A percentile compares a stretch with the other conserved stretches of the same genome.
Conservation (phyloP, 768 basidiomycete species). For the button mushroom (Agaricus bisporus) region DNA sequence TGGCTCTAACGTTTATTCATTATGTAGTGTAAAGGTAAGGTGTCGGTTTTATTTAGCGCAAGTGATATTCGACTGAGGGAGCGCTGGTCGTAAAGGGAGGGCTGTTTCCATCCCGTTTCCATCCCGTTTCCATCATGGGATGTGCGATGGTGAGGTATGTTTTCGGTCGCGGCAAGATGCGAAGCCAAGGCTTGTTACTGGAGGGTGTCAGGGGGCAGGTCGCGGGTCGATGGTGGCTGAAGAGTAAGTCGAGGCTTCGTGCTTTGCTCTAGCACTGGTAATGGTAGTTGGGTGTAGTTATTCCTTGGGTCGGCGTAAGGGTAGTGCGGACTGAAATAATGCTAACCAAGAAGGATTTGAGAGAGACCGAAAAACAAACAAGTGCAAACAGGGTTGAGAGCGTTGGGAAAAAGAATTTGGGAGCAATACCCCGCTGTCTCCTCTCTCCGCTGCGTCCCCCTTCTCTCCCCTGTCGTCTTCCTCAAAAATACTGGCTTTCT, state of each 20-base stretch:
- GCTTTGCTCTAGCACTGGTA: too few species aligned
- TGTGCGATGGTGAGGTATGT: slow-evolving; percentile 7
- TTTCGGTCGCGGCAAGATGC: not conserved
- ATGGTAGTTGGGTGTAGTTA: not conserved
- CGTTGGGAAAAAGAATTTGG: slow-evolving; percentile 11
- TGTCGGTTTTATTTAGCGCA: not conserved
- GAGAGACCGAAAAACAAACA: not conserved
- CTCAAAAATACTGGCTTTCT: slow-evolving; percentile 6
- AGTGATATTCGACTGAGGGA: too few species aligned
- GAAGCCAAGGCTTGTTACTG: not conserved
- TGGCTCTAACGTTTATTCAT: too few species aligned
- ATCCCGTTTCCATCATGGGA: not conserved
- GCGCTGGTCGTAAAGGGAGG: slow-evolving; percentile 3
- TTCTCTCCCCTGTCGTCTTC: not conserved
- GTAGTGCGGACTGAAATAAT: not conserved
- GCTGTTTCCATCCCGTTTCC: slow-evolving; percentile 7
- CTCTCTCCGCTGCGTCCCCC: slow-evolving; percentile 3
- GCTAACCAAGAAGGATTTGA: not conserved
- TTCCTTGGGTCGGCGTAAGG: not conserved
- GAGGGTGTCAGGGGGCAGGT: slow-evolving; percentile 5
- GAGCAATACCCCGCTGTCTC: not conserved
- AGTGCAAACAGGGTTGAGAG: slow-evolving; percentile 5
- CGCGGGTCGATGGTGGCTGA: not conserved
- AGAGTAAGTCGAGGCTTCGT: not conserved
- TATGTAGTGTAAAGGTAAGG: not conserved